Evolutionary conservation across 1,139 yeast genomes (phyloP).

Genomic region (Eremothecium coryli): DNA sequence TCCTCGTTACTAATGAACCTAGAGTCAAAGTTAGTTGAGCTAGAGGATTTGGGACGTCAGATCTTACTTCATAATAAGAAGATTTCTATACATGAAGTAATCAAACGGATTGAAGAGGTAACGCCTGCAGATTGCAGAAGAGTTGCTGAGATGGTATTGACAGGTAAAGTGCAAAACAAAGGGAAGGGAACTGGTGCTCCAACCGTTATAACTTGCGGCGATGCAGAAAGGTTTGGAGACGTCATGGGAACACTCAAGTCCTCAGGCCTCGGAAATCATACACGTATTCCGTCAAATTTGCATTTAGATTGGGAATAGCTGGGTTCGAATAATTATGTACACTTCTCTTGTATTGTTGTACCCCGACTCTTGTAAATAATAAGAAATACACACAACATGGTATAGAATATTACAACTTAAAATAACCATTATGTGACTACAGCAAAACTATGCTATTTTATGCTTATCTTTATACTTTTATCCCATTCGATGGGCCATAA

Average conservation of each 20-base stretch:
- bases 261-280: constrained; percentile 59
- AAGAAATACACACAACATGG: background rate
- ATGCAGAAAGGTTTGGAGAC: constrained; percentile 78
- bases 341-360: constrained; percentile 4
- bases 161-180: constrained; percentile 47
- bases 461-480: too few species aligned
- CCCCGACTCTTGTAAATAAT: background rate
- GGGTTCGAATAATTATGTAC: constrained; percentile 14
- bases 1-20: constrained; percentile 88
- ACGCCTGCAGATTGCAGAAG: constrained; percentile 57
- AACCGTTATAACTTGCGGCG: constrained; percentile 83
- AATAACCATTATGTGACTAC: too few species aligned
- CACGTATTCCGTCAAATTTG: constrained; percentile 7
- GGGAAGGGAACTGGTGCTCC: constrained; percentile 57
- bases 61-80: constrained; percentile 74
- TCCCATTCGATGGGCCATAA: too few species aligned
- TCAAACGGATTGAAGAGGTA: constrained; percentile 59
- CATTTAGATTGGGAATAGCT: constrained; percentile 13
- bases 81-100: constrained; percentile 79
- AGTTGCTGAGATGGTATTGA: constrained; percentile 69
- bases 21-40: constrained; percentile 81
- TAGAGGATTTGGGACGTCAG: constrained; percentile 94
- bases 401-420: too few species aligned
- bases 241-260: constrained; percentile 54
- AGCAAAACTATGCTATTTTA: too few species aligned